phyloP scores from a whole-genome alignment of 176 grass and related monocot genomes.

The Puccinellia tenuiflora region DNA sequence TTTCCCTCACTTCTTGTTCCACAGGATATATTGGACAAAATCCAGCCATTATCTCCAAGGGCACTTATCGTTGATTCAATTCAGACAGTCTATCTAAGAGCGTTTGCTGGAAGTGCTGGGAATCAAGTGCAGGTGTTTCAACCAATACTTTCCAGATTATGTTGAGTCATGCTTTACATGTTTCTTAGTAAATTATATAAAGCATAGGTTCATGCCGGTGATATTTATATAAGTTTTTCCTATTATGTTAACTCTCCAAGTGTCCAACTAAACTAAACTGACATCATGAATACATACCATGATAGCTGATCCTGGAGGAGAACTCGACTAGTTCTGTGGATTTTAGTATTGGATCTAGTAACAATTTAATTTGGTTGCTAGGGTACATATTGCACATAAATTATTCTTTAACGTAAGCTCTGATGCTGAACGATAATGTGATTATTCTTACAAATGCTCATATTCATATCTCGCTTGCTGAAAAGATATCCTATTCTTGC shows the following conservation, averaged over 20 bases:
- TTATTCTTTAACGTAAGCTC: not conserved
- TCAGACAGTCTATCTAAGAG: slow-evolving; percentile 91
- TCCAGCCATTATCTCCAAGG: slow-evolving; percentile 54
- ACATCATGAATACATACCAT: slow-evolving; percentile 1
- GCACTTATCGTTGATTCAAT: slow-evolving; percentile 94
- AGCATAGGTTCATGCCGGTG: not conserved
- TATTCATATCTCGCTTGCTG: not conserved
- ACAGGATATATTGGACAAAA: slow-evolving; percentile 94
- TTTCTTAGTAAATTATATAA: not conserved
- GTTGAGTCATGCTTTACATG: not conserved
- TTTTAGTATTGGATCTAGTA: not conserved
- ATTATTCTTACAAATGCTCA: slow-evolving; percentile 3
- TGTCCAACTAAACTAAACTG: slow-evolving; percentile 7
- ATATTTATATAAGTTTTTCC: not conserved
- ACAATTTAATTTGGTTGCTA: slow-evolving; percentile 1
- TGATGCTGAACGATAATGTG: slow-evolving; percentile 1
- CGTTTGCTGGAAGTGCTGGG: slow-evolving; percentile 87
- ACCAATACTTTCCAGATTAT: slow-evolving; percentile 13
- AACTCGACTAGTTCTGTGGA: not conserved
- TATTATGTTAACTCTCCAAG: not conserved
- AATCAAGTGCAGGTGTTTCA: slow-evolving; percentile 62
- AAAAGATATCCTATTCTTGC: slow-evolving; percentile 10
- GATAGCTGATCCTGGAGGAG: not conserved
- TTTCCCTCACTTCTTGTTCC: slow-evolving; percentile 20
- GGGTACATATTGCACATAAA: not conserved